Conservation (phyloP, 306 rosid genomes). For the Vachellia collinsii region DNA sequence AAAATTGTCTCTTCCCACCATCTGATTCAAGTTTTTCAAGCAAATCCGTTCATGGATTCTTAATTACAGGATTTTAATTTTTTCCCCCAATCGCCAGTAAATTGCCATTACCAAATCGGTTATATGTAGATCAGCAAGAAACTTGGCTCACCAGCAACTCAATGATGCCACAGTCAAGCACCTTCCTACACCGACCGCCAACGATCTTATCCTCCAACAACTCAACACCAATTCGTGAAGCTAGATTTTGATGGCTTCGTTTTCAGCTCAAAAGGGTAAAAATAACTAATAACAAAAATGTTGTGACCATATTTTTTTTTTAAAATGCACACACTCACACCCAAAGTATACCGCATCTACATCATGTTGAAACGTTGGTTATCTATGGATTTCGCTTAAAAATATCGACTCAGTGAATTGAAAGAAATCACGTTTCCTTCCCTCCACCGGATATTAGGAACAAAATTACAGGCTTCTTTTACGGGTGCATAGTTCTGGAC, state of each 20-base stretch:
- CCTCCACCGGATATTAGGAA: constrained; percentile 28
- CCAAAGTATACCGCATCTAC: constrained; percentile 5
- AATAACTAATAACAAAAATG: neutral
- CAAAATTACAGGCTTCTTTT: constrained; percentile 15
- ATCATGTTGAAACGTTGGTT: neutral
- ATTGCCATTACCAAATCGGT: neutral
- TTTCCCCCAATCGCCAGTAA: neutral
- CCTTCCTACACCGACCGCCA: neutral
- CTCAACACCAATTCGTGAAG: neutral
- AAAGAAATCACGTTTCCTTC: constrained; percentile 12
- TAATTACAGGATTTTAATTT: neutral
- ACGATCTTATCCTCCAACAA: neutral
- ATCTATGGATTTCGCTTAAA: constrained; percentile 6
- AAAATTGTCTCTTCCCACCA: neutral
- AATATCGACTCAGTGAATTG: neutral
- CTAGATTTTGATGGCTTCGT: neutral
- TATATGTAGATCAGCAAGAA: neutral
- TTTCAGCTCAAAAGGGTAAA: neutral
- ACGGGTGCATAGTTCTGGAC: constrained; percentile 5
- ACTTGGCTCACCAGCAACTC: neutral
- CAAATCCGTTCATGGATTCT: constrained; percentile 21
- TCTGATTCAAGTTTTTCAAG: constrained; percentile 29
- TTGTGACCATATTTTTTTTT: neutral
- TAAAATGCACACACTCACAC: neutral
- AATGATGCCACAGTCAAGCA: neutral